Evolutionary conservation across 805 yeast species (phyloP), one percentile per base, ranked within the genome.

Genomic region (Jamesozyma spencerorum): DNA sequence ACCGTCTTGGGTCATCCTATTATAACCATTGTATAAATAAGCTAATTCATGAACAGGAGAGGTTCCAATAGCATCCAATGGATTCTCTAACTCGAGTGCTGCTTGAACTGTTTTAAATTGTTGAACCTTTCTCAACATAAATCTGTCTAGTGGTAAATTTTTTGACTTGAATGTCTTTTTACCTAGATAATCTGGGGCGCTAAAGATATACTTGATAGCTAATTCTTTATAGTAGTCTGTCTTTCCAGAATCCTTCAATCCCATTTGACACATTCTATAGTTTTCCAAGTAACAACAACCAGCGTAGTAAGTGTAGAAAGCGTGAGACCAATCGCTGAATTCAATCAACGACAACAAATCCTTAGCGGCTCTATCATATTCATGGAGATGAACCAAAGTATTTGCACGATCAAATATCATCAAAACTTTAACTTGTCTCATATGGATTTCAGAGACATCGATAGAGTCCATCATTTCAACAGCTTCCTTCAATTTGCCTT

Each of bases 21-120:
- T 79, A 57, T 79, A 88, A 0, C 95, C 96, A 55, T 85, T 86
- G 90, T 95, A 88, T 61, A 88, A 86, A 58, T 88, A 90, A 11
- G 79, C 66, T 43, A 86, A 63, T 64, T 88, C 97, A 54, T 83
- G 94, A 29, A 82, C 70, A 30, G 87, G 80, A 0, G 95, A 85
- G 0, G 90, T 78, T 1, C 88, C 94, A 44, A 84, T 69, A 14
- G 85, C 78, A 53, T 88, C 97, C n/a, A 81, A 69, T n/a, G 79
- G 66, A 37, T 68, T 66, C 36, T 60, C 53, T 51, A 69, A 53
- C 3, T 71, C 70, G 40, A 63, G 41, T 34, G 48, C 41, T 34
- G 54, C 57, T 40, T 60, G 59, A 10, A 58, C 50, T 11, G 60
- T 61, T 31, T 69, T 70, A 39, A 75, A 67, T 31, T 69, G 75